Evolutionary conservation across 108 stramenopile genomes (phyloP).

Genomic region (Schizochytrium sp.): DNA sequence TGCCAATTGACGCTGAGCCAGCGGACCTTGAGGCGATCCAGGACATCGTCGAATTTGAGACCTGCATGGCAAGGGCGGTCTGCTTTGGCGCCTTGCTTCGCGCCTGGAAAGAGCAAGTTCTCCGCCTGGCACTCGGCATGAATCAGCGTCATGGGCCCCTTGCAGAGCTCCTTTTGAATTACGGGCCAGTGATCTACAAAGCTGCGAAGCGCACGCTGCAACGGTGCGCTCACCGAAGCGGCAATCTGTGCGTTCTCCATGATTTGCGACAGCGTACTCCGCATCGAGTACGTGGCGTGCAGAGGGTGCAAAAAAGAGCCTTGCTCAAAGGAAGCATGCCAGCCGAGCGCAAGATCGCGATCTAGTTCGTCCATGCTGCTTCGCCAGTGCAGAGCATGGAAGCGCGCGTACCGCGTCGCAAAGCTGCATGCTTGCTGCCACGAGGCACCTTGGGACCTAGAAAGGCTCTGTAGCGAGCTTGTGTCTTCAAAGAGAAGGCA

Average conservation of each 20-base stretch:
- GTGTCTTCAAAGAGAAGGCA: neutral
- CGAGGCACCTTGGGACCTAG: neutral
- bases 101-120: neutral
- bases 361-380: neutral
- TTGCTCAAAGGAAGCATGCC: neutral
- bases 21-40: neutral
- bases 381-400: neutral
- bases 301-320: neutral
- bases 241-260: neutral
- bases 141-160: neutral
- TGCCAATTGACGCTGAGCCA: slow-evolving; percentile 1
- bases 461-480: neutral
- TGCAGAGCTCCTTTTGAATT: neutral
- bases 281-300: neutral
- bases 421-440: neutral
- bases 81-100: neutral
- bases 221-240: neutral
- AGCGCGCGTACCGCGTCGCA: neutral
- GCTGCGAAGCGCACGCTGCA: neutral
- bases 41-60: neutral
- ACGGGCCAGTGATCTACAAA: neutral
- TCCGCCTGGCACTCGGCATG: neutral
- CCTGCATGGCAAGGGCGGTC: neutral
- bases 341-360: neutral
- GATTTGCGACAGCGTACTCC: neutral